Evolutionary conservation across 2,329 filamentous ascomycete genomes (phyloP).

Genomic region (Elsinoe ampelina): DNA sequence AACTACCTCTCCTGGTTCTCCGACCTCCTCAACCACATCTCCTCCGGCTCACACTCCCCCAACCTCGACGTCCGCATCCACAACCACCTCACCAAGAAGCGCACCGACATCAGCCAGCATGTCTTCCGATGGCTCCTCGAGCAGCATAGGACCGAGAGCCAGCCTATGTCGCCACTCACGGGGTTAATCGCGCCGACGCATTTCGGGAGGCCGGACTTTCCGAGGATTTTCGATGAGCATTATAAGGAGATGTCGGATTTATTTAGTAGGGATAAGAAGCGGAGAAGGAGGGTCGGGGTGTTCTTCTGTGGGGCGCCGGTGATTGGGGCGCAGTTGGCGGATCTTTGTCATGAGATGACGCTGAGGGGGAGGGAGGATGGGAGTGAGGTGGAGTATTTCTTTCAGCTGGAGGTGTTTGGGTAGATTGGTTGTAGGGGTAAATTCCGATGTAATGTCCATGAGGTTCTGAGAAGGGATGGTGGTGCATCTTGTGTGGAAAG

Average conservation of each 20-base stretch:
- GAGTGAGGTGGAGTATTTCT: constrained; percentile 46
- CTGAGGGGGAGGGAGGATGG: constrained; percentile 43
- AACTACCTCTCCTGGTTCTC: constrained; percentile 51
- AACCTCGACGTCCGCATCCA: constrained; percentile 46
- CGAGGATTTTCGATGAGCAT: constrained; percentile 44
- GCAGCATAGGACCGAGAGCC: constrained; percentile 43
- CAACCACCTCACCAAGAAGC: constrained; percentile 49
- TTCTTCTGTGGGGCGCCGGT: constrained; percentile 50
- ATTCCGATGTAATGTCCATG: no score
- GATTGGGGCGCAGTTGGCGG: constrained; percentile 47
- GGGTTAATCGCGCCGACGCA: constrained; percentile 45
- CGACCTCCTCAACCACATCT: constrained; percentile 44
- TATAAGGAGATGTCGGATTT: constrained; percentile 44
- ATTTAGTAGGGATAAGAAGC: constrained; percentile 22
- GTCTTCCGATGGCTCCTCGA: constrained; percentile 50
- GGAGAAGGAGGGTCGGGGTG: constrained; percentile 41
- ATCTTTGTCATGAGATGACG: constrained; percentile 45
- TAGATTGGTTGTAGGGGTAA: background rate
- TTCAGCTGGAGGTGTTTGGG: constrained; percentile 51
- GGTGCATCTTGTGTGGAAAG: no score
- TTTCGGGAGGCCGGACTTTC: constrained; percentile 48
- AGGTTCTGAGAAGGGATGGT: no score
- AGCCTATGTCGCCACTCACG: constrained; percentile 46
- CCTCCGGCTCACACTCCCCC: constrained; percentile 31
- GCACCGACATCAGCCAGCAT: constrained; percentile 44